Conservation (phyloP, 345 rosid species). For the Populus davidiana region DNA sequence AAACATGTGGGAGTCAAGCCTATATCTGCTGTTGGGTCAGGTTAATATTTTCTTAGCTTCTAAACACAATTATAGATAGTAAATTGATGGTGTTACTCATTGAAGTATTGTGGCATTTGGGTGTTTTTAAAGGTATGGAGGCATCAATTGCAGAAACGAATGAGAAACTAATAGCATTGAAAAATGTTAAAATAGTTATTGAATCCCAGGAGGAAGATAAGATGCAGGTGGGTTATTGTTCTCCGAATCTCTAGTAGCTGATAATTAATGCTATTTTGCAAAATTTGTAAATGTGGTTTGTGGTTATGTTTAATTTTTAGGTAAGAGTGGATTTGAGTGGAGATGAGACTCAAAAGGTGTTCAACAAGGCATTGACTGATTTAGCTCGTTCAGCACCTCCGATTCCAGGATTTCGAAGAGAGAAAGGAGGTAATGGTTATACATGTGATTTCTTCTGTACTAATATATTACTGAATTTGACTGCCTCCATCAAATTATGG, state of each 20-base stretch:
- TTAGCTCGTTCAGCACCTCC: slow-evolving; percentile 60
- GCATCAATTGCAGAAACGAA: slow-evolving; percentile 45
- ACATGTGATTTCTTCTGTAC: background rate
- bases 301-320: slow-evolving; percentile 29
- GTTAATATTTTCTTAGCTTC: slow-evolving; percentile 20
- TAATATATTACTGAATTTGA: background rate
- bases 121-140: slow-evolving; percentile 39
- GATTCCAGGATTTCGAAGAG: slow-evolving; percentile 59
- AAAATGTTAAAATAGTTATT: slow-evolving; percentile 44
- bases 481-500: background rate
- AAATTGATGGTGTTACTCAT: background rate
- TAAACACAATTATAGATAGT: background rate
- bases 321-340: slow-evolving; percentile 58
- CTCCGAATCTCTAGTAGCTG: background rate
- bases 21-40: slow-evolving; percentile 45
- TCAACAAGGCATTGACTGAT: slow-evolving; percentile 43
- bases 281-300: background rate
- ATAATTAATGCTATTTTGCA: background rate
- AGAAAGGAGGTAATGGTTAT: slow-evolving; percentile 54
- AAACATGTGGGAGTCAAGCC: slow-evolving; percentile 22
- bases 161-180: slow-evolving; percentile 37
- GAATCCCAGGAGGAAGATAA: slow-evolving; percentile 46
- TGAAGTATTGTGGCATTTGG: background rate
- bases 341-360: slow-evolving; percentile 47
- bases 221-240: slow-evolving; percentile 39